Base-by-base conservation (phyloP, 768 basidiomycete species). In the Daedaleopsis nitida region DNA sequence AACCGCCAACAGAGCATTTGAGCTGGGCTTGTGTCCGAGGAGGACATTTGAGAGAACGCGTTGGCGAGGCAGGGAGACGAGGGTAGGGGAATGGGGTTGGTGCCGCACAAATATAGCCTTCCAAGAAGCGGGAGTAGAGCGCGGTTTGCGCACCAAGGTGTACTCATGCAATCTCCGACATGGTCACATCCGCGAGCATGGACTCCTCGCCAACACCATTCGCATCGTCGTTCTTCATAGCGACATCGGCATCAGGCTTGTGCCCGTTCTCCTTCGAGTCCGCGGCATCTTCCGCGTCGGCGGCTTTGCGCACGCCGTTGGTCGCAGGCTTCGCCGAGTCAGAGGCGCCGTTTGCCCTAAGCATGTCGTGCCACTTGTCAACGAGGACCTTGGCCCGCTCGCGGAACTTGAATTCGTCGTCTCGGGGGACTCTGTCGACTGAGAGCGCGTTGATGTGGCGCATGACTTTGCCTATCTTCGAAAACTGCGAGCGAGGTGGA, bases 381-480 rank as follows among this genome's bases (percentile, higher is more conserved):
- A 92, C 87, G 17, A 94, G 78, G 24, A 80, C 82, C 64, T 82
- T 80, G 13, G 89, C 87, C 24, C 92, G 85, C 8, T 85, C 81
- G 35, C 84, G 83, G 79, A 94, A 89, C 63, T 86, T 81, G 79
- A 85, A 83, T 68, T 92, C 86, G 52, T 84, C 81, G 63, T 85
- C 80, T 42, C 77, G 77, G 5, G 91, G 89, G 19, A 92, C 83
- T 67, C 78, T 82, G 17, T 80, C 78, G 38, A 77, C 74, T 6
- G 73, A 47, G 9, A 91, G 80, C 8, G 81, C 78, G 27, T 86
- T 79, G 67, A 95, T 91, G 74, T 92, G 91, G 67, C 91, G 90
- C 90, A 95, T 92, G 37, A 95, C 92, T 78, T 89, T 89, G 73
- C 85, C 86, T 65, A 91, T 89, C 74, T 92, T 91, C 52, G 91